Percentiles rank a stretch among this genome's conserved stretches.
phyloP scores from a whole-genome alignment of 2,329 filamentous ascomycete species.

The Berkeleyomyces basicola region DNA sequence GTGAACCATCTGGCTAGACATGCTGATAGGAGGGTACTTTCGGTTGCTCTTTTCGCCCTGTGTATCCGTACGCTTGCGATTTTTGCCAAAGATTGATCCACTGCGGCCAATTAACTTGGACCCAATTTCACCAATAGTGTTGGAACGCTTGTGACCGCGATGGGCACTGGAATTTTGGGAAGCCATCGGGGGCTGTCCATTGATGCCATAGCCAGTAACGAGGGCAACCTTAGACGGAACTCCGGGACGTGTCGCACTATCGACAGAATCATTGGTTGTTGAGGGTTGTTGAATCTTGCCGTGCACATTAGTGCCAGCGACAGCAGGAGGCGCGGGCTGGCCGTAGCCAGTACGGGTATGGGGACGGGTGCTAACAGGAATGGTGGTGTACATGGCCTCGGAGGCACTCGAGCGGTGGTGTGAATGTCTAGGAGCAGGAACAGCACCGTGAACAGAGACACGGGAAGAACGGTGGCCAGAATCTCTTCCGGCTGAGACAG shows the following conservation, averaged over 20 bases:
- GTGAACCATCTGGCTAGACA: slow-evolving; percentile 40
- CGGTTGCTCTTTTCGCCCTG: slow-evolving; percentile 31
- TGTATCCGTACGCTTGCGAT: slow-evolving; percentile 33
- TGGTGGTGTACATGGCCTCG: slow-evolving; percentile 30
- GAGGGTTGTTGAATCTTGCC: slow-evolving; percentile 72
- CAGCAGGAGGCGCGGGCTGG: slow-evolving; percentile 70
- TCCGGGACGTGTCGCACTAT: slow-evolving; percentile 48
- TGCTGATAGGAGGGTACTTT: slow-evolving; percentile 79
- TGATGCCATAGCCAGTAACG: slow-evolving; percentile 39
- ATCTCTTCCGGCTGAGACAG: slow-evolving; percentile 19
- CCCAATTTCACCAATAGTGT: slow-evolving; percentile 64
- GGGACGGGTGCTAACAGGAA: slow-evolving; percentile 32
- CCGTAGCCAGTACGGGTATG: slow-evolving; percentile 80
- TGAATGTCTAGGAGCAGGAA: slow-evolving; percentile 17
- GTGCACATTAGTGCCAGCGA: slow-evolving; percentile 77
- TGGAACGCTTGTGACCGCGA: slow-evolving; percentile 50
- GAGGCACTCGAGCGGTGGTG: slow-evolving; percentile 23
- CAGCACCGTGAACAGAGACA: slow-evolving; percentile 1
- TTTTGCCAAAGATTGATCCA: slow-evolving; percentile 55
- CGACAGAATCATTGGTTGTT: slow-evolving; percentile 40
- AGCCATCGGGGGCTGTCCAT: slow-evolving; percentile 28
- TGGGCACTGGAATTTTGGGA: not conserved
- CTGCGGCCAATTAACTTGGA: slow-evolving; percentile 74
- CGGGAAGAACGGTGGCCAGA: slow-evolving; percentile 16
- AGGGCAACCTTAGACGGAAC: slow-evolving; percentile 42